Evolutionary conservation across 2,329 filamentous ascomycete species (phyloP).

Genomic region (Whalleya microplaca): DNA sequence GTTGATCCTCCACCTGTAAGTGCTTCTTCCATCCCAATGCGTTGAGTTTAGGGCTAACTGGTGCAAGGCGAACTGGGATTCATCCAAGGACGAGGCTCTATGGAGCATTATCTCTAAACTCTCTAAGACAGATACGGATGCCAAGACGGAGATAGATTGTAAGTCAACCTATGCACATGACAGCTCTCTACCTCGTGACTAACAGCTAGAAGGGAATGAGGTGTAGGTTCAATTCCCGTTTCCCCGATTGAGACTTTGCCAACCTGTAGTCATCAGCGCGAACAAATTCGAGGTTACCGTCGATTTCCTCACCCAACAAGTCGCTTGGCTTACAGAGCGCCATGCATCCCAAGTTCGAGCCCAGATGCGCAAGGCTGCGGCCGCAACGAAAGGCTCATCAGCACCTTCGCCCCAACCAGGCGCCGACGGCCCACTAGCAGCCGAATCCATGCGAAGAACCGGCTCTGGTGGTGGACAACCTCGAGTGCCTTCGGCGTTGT

Average conservation of each 20-base stretch:
- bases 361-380: slow-evolving; percentile 79
- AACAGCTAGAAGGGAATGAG: slow-evolving; percentile 64
- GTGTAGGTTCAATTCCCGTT: slow-evolving; percentile 58
- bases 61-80: slow-evolving; percentile 81
- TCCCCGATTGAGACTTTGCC: slow-evolving; percentile 11
- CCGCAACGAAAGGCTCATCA: slow-evolving; percentile 58
- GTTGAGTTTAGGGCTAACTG: slow-evolving; percentile 30
- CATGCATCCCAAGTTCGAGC: slow-evolving; percentile 88
- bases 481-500: slow-evolving; percentile 57
- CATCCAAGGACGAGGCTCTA: slow-evolving; percentile 80
- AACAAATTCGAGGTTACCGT: slow-evolving; percentile 81
- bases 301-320: slow-evolving; percentile 88
- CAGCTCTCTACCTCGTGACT: slow-evolving; percentile 11
- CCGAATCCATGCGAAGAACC: slow-evolving; percentile 55
- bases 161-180: slow-evolving; percentile 35
- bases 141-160: slow-evolving; percentile 89
- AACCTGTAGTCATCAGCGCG: slow-evolving; percentile 56
- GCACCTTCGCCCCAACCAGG: slow-evolving; percentile 61
- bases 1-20: slow-evolving; percentile 82
- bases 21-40: slow-evolving; percentile 7
- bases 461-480: slow-evolving; percentile 50
- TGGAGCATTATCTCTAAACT: slow-evolving; percentile 89
- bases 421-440: slow-evolving; percentile 45
- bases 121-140: slow-evolving; percentile 81
- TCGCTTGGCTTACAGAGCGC: slow-evolving; percentile 89